Evolutionary conservation across 1,284 basidiomycete genomes (phyloP).

Genomic region (Naganishia sp.): DNA sequence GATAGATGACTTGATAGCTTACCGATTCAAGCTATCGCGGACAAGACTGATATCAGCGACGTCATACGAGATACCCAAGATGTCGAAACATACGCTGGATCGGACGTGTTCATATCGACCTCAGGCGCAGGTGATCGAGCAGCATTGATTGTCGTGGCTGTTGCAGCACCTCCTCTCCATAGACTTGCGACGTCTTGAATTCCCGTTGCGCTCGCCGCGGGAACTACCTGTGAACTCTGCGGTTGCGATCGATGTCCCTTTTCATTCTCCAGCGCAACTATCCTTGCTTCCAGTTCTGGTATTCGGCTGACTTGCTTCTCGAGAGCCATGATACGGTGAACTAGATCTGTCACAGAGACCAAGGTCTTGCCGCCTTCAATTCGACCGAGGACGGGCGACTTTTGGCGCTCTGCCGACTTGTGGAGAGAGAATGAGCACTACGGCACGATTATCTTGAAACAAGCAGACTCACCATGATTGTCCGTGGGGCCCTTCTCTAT

Average conservation of each 20-base stretch:
- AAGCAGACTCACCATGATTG: background rate
- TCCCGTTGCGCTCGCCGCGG: background rate
- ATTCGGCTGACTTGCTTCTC: constrained; percentile 19
- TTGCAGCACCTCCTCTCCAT: background rate
- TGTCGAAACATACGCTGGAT: constrained; percentile 5
- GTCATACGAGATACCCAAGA: no score
- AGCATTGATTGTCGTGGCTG: background rate
- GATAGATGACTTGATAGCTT: background rate
- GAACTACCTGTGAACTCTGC: background rate
- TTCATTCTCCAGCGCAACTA: background rate
- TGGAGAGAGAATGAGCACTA: background rate
- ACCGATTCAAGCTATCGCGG: constrained; percentile 6
- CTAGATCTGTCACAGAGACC: constrained; percentile 6
- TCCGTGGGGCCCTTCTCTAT: no score
- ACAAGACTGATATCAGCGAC: background rate
- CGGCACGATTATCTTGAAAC: no score
- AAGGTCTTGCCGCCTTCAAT: constrained; percentile 2
- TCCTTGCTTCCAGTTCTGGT: constrained; percentile 4
- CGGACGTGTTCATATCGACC: background rate
- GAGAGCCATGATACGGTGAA: constrained; percentile 1
- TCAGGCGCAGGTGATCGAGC: background rate
- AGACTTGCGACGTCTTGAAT: constrained; percentile 6
- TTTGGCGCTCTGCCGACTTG: background rate
- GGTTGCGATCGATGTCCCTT: background rate
- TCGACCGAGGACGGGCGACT: background rate